Conservation (phyloP, 176 grass and related monocot species). For the Guadua angustifolia region DNA sequence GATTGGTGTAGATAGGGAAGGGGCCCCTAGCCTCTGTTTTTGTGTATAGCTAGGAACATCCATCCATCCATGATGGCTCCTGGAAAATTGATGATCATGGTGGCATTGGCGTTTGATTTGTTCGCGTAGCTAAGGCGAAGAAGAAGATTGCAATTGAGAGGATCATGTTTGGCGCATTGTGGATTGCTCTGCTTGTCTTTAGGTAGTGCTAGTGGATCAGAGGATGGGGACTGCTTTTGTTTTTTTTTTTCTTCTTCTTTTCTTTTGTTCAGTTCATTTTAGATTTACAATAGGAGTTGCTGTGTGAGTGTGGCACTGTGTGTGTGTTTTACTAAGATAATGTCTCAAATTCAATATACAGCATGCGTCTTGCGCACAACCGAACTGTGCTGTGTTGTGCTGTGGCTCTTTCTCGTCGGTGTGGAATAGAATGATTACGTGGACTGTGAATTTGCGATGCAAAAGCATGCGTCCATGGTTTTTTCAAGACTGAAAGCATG, state of each 20-base stretch:
- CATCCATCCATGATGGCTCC: background rate
- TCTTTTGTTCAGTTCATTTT: background rate
- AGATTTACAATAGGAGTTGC: background rate
- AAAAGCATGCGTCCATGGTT: too few species aligned
- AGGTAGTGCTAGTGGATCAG: background rate
- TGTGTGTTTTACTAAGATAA: background rate
- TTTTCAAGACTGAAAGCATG: too few species aligned
- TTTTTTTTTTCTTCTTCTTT: too few species aligned
- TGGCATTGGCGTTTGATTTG: background rate
- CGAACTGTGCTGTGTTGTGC: too few species aligned
- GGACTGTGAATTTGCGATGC: too few species aligned
- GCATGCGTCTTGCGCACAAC: background rate
- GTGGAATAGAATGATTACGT: too few species aligned
- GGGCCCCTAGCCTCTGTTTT: background rate
- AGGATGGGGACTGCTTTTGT: too few species aligned
- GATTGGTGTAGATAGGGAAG: conserved; percentile 21
- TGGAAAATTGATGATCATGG: background rate
- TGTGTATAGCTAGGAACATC: background rate
- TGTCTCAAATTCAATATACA: background rate
- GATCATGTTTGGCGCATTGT: background rate
- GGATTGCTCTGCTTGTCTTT: background rate
- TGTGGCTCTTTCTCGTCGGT: too few species aligned
- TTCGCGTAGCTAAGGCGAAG: background rate
- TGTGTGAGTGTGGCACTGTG: background rate
- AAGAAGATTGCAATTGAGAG: background rate